These are phyloP conservation scores for Alternaria infectoria DNA, from an alignment of 2,329 filamentous ascomycete genomes.

Conservation along the genomic window DNA sequence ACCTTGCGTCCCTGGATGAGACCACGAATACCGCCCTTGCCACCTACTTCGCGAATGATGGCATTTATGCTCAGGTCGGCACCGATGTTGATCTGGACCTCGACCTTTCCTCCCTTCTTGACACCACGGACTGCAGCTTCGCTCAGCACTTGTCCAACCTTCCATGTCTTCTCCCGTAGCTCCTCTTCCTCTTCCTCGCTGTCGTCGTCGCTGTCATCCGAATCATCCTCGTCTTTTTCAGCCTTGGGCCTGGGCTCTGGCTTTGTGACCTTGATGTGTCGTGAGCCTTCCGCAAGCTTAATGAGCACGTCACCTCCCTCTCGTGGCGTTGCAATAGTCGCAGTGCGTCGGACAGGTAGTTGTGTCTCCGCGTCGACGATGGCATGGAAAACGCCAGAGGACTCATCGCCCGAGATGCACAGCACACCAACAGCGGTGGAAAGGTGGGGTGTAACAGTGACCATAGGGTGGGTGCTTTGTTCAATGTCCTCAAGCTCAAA, in stretches of 20 bases:
- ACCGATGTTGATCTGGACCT: constrained; percentile 88
- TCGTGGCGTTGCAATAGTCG: constrained; percentile 77
- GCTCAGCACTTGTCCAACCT: constrained; percentile 79
- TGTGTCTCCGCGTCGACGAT: constrained; percentile 87
- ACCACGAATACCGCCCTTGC: constrained; percentile 70
- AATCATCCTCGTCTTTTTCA: constrained; percentile 65
- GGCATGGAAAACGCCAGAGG: constrained; percentile 75
- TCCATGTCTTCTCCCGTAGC: constrained; percentile 89
- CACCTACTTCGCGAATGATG: constrained; percentile 83
- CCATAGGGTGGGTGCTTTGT: constrained; percentile 92
- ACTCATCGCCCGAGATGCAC: constrained; percentile 64
- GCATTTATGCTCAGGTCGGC: constrained; percentile 81
- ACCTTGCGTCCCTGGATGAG: constrained; percentile 35
- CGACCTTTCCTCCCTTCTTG: constrained; percentile 88
- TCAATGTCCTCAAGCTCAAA: constrained; percentile 94
- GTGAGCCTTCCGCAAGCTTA: constrained; percentile 84
- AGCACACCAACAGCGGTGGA: constrained; percentile 87
- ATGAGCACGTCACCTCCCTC: constrained; percentile 87
- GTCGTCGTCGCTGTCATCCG: constrained; percentile 64
- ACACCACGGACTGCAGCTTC: constrained; percentile 84
- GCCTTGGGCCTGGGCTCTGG: constrained; percentile 78
- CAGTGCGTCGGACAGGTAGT: constrained; percentile 83
- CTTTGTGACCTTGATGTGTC: constrained; percentile 93
- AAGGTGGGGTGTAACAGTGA: constrained; percentile 92
- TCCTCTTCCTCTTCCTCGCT: constrained; percentile 84